phyloP scores from a whole-genome alignment of 1,284 basidiomycete genomes.

The Neotropicomus parvogracilis region DNA sequence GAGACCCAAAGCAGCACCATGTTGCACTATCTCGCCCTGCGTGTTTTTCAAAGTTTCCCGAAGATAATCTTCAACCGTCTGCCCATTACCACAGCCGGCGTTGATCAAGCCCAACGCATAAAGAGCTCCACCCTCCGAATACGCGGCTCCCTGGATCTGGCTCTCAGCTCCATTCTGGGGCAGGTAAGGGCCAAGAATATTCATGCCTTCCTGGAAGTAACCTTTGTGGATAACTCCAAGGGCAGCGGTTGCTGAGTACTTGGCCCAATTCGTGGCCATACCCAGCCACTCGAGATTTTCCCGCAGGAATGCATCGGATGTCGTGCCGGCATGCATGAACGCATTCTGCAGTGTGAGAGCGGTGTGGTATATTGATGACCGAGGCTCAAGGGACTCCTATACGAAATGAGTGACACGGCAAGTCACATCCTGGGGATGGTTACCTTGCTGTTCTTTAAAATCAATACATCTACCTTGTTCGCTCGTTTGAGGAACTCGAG shows the following conservation, averaged over 20 bases:
- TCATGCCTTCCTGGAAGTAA: slow-evolving; percentile 88
- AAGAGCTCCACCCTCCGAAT: slow-evolving; percentile 89
- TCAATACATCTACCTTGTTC: slow-evolving; percentile 87
- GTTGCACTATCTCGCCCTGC: slow-evolving; percentile 84
- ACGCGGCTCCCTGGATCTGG: slow-evolving; percentile 70
- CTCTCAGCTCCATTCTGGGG: slow-evolving; percentile 73
- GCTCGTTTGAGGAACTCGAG: slow-evolving; percentile 92
- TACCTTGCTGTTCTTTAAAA: slow-evolving; percentile 90
- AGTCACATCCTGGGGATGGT: slow-evolving; percentile 5
- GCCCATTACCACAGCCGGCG: slow-evolving; percentile 76
- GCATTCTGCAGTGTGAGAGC: slow-evolving; percentile 94
- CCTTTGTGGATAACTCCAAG: slow-evolving; percentile 97
- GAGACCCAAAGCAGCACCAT: slow-evolving; percentile 91
- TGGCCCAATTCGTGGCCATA: slow-evolving; percentile 93
- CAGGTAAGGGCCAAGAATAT: slow-evolving; percentile 90
- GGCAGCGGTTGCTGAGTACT: slow-evolving; percentile 93
- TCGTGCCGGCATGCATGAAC: slow-evolving; percentile 94
- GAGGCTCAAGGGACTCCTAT: slow-evolving; percentile 86
- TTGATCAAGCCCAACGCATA: slow-evolving; percentile 95
- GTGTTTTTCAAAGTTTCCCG: slow-evolving; percentile 72
- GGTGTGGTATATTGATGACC: slow-evolving; percentile 94
- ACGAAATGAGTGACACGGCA: slow-evolving; percentile 1
- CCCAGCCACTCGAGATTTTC: slow-evolving; percentile 95
- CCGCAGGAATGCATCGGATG: slow-evolving; percentile 87
- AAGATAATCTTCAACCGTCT: slow-evolving; percentile 69